A percentile compares a stretch with the other conserved stretches of the same genome.
Evolutionary conservation across 2,329 filamentous ascomycete species (phyloP).

Genomic region (Parastagonospora avenae): DNA sequence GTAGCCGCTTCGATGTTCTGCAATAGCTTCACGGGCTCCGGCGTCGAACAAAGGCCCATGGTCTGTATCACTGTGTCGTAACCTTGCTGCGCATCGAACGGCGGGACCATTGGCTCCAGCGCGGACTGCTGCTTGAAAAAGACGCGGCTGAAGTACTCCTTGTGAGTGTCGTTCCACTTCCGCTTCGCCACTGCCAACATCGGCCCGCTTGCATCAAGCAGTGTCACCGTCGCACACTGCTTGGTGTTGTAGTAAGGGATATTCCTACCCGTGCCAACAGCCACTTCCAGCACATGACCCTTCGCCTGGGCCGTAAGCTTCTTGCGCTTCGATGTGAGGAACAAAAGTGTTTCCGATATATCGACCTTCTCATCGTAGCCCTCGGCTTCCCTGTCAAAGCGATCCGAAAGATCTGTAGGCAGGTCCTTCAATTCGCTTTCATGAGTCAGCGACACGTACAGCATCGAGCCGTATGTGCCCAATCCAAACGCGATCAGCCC

Average conservation of each 20-base stretch:
- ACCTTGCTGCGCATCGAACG: constrained; percentile 47
- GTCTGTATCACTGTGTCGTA: constrained; percentile 59
- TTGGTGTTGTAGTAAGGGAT: constrained; percentile 51
- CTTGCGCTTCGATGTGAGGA: constrained; percentile 49
- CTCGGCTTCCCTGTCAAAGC: constrained; percentile 53
- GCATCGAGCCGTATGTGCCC: constrained; percentile 47
- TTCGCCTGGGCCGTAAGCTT: constrained; percentile 47
- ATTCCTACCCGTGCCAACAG: constrained; percentile 57
- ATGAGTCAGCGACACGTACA: constrained; percentile 41
- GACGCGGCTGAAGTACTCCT: constrained; percentile 43
- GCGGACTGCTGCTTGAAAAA: constrained; percentile 54
- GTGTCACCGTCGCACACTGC: constrained; percentile 51
- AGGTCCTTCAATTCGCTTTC: constrained; percentile 32
- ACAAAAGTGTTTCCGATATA: constrained; percentile 49
- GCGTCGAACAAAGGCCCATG: constrained; percentile 58
- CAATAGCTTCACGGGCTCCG: constrained; percentile 51
- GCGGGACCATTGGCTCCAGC: constrained; percentile 49
- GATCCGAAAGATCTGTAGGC: constrained; percentile 49
- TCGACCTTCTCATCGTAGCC: constrained; percentile 56
- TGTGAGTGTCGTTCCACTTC: constrained; percentile 54
- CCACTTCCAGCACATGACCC: constrained; percentile 56
- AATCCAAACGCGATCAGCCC: constrained; percentile 45
- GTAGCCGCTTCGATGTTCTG: constrained; percentile 51
- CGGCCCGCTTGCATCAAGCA: constrained; percentile 54
- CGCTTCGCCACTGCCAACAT: constrained; percentile 56